Evolutionary conservation across 768 basidiomycete genomes (phyloP).

Genomic region (Lyophyllum semitale): DNA sequence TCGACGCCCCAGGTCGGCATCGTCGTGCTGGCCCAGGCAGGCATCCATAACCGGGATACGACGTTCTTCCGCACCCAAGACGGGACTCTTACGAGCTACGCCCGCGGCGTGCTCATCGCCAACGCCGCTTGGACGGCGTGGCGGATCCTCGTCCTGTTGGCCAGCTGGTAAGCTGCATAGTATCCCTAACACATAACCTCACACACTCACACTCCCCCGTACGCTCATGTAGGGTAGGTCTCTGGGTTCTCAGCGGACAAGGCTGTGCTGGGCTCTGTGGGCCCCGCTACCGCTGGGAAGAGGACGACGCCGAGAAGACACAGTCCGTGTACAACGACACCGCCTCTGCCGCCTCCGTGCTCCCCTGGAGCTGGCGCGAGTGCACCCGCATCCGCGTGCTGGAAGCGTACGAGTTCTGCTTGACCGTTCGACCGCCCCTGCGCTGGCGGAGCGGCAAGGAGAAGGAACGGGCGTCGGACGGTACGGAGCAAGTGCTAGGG

Average conservation of each 20-base stretch:
- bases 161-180: constrained; percentile 59
- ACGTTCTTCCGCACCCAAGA: constrained; percentile 71
- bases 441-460: constrained; percentile 40
- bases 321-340: constrained; percentile 52
- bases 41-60: constrained; percentile 56
- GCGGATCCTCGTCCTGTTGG: constrained; percentile 66
- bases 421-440: constrained; percentile 33
- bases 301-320: constrained; percentile 68
- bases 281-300: constrained; percentile 83
- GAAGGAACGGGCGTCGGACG: constrained; percentile 29
- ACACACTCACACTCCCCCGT: constrained; percentile 4
- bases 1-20: constrained; percentile 49
- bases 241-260: constrained; percentile 79
- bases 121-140: constrained; percentile 84
- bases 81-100: constrained; percentile 73
- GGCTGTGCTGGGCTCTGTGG: constrained; percentile 83
- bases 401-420: constrained; percentile 83
- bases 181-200: neutral
- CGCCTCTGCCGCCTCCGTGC: constrained; percentile 46
- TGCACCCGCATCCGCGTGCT: constrained; percentile 69
- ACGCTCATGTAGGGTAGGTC: constrained; percentile 54
- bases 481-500: constrained; percentile 25
- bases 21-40: constrained; percentile 48
- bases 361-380: constrained; percentile 83
- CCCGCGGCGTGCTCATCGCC: constrained; percentile 75